Base-by-base conservation (phyloP, 192 early-diverging fungal species). In the Entomortierella lignicola region DNA sequence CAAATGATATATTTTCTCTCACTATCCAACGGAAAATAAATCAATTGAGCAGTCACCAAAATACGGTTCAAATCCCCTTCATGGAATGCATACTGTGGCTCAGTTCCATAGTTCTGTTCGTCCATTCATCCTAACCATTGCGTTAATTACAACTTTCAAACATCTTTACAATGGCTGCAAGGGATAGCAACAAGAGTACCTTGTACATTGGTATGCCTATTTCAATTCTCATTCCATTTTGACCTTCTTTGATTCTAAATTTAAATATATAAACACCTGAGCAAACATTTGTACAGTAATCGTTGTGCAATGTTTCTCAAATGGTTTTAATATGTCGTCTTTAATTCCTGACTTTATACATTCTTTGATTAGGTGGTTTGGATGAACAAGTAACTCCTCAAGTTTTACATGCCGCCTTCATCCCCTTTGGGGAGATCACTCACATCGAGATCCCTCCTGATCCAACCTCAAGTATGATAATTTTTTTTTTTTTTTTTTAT, bases 381-480 rank as follows among this genome's bases (percentile, higher is more conserved):
- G 93, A 94, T 41, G 81, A 90, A 43, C 83, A 93, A 63, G 94
- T 97, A 18, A 92, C 90, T 8, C 89, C 93, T 23, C 72, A 92
- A 53, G 89, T 91, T 0, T 84, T 99, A 13, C 90, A 93, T 37
- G 90, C 94, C 0, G 95, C 95, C 0, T 98, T 99, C 81, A 86
- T 98, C 43, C 96, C 98, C 0, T 99, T 99, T 87, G 98, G 98
- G 57, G 96, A 98, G 47, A 93, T 99, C 67, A 88, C 94, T 15
- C 88, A 91, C 55, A 88, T 98, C 21, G 91, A 95, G 48, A 85
- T 99, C 47, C 95, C 97, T 4, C 84, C 87, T 12, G 95, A 97
- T 83, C 87, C 90, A 15, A 85, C 88, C 29, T 91, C 93, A n/a
- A 85, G 91, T 91, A 88, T 66, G 82, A 32, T 50, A 7, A 29